A percentile compares a stretch with the other conserved stretches of the same genome.
Conservation (phyloP, 306 rosid genomes). For the Dalbergia oliveri region DNA sequence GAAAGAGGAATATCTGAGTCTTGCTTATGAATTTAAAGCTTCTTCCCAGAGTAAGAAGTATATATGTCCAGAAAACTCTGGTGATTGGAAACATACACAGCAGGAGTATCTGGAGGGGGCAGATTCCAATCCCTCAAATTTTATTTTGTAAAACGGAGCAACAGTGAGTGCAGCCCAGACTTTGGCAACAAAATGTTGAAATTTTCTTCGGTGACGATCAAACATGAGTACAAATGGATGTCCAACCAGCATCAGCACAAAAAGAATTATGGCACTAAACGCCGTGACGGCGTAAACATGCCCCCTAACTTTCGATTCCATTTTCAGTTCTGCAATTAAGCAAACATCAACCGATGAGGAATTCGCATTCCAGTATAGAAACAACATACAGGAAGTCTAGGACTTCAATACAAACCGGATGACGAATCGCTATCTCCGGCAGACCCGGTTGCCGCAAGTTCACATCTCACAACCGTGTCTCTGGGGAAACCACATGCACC, state of each 20-base stretch:
- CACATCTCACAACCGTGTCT: constrained; percentile 64
- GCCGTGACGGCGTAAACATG: constrained; percentile 71
- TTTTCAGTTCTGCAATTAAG: constrained; percentile 64
- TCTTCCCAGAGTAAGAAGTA: constrained; percentile 87
- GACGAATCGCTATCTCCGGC: constrained; percentile 56
- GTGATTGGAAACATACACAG: constrained; percentile 94
- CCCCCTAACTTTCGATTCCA: constrained; percentile 73
- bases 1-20: constrained; percentile 89
- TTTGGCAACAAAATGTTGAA: constrained; percentile 77
- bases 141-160: constrained; percentile 70
- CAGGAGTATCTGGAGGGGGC: constrained; percentile 80
- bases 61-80: constrained; percentile 97
- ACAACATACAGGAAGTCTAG: constrained; percentile 3
- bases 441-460: constrained; percentile 64
- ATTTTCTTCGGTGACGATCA: constrained; percentile 77
- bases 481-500: constrained; percentile 14
- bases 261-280: constrained; percentile 69
- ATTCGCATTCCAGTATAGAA: constrained; percentile 10
- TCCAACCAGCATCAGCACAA: constrained; percentile 70
- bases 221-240: constrained; percentile 80
- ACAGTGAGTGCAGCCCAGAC: constrained; percentile 78
- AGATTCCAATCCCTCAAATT: constrained; percentile 86
- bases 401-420: constrained; percentile 61
- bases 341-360: constrained; percentile 17
- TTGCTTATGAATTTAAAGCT: constrained; percentile 95